Conservation (phyloP, 2,329 filamentous ascomycete genomes). For the Pestalotiopsis sp. region DNA sequence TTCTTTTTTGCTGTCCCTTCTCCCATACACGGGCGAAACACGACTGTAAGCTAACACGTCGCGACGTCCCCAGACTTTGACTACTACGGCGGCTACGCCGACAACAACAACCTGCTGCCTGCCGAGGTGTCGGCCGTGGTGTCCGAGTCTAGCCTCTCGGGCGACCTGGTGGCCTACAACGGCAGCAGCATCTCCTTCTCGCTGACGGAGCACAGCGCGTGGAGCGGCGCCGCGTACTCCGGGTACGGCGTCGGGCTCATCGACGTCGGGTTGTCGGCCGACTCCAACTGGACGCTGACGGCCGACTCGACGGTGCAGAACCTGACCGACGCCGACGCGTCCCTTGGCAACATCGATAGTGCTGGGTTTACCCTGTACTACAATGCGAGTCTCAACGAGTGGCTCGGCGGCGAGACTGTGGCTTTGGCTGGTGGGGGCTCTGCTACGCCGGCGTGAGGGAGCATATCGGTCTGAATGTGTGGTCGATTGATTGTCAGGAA, state of each 20-base stretch:
- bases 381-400: constrained; percentile 2
- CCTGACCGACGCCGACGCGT: neutral
- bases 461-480: neutral
- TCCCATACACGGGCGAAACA: too few relatives aligned
- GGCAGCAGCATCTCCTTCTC: constrained; percentile 6
- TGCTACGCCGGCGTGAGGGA: neutral
- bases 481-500: too few relatives aligned
- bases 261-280: neutral
- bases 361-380: constrained; percentile 6
- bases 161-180: constrained; percentile 7
- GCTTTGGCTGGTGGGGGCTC: neutral
- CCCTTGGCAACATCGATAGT: constrained; percentile 5
- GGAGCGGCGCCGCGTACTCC: neutral
- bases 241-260: constrained; percentile 6
- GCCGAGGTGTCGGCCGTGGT: constrained; percentile 1
- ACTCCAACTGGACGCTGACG: constrained; percentile 8
- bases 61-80: neutral
- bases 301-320: constrained; percentile 5
- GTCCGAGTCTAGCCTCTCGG: neutral
- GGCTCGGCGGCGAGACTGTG: constrained; percentile 2
- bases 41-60: too few relatives aligned
- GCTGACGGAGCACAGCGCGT: neutral
- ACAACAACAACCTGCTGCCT: constrained; percentile 5
- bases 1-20: too few relatives aligned
- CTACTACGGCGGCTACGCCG: constrained; percentile 6